Evolutionary conservation across 805 yeast genomes (phyloP).

Genomic region (Candida anglica): DNA sequence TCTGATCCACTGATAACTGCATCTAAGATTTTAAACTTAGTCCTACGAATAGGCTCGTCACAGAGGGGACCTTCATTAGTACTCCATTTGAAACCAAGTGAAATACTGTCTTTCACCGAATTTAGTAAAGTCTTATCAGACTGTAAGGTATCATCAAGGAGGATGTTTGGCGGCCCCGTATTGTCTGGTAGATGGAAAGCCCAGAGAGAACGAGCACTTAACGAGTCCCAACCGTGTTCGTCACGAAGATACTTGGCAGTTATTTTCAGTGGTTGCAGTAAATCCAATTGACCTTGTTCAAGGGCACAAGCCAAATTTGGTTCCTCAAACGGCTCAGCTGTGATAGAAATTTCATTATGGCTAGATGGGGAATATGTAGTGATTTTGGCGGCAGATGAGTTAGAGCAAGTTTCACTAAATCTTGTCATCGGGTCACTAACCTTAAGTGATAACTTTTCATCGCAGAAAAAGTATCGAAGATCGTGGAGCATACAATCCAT

Average conservation of each 20-base stretch:
- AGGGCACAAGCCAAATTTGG: slow-evolving; percentile 50
- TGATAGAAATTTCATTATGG: slow-evolving; percentile 56
- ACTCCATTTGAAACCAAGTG: slow-evolving; percentile 83
- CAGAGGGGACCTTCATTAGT: slow-evolving; percentile 87
- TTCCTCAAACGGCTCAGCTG: slow-evolving; percentile 70
- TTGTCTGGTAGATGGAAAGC: slow-evolving; percentile 58
- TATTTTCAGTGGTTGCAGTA: slow-evolving; percentile 32
- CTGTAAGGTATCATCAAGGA: slow-evolving; percentile 74
- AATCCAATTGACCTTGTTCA: slow-evolving; percentile 41
- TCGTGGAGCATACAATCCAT: slow-evolving; percentile 82
- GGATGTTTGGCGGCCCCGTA: slow-evolving; percentile 43
- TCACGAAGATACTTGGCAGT: slow-evolving; percentile 54
- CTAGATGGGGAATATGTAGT: slow-evolving; percentile 50
- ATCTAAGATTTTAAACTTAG: slow-evolving; percentile 68
- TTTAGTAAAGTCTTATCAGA: slow-evolving; percentile 52
- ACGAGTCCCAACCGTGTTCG: slow-evolving; percentile 73
- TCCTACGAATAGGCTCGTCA: slow-evolving; percentile 72
- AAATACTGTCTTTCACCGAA: slow-evolving; percentile 49
- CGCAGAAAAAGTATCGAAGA: slow-evolving; percentile 56
- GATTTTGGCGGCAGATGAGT: slow-evolving; percentile 65
- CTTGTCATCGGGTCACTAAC: slow-evolving; percentile 81
- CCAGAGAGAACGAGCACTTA: slow-evolving; percentile 83
- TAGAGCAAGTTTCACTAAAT: slow-evolving; percentile 73
- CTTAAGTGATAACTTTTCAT: slow-evolving; percentile 64
- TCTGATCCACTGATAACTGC: slow-evolving; percentile 47